Conservation (phyloP, 306 rosid species). For the Ormosia semicastrata region DNA sequence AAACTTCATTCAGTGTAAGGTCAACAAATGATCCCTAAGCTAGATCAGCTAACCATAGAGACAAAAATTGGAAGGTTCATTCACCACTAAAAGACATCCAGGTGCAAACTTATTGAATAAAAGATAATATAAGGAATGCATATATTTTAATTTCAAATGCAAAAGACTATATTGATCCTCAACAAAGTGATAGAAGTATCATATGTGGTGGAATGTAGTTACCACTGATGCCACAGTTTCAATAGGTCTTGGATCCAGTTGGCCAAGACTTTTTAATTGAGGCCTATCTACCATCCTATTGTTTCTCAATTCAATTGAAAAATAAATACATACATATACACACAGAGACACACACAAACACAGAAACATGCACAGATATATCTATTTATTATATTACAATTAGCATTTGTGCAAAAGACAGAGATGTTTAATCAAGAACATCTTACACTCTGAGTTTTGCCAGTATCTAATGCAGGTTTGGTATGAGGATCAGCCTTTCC, state of each 20-base stretch:
- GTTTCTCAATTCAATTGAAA: neutral
- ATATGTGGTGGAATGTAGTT: too few relatives aligned
- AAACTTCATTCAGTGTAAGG: neutral
- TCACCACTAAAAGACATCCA: neutral
- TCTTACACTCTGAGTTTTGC: constrained; percentile 77
- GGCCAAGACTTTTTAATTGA: neutral
- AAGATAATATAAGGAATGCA: too few relatives aligned
- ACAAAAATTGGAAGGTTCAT: neutral
- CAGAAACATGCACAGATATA: too few relatives aligned
- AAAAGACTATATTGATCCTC: neutral
- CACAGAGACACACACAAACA: neutral
- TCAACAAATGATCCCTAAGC: neutral
- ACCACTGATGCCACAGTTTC: neutral
- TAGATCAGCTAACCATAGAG: neutral
- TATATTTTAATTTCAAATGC: neutral
- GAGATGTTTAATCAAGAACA: constrained; percentile 13
- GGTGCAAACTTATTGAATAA: neutral
- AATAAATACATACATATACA: neutral
- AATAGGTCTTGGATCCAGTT: neutral
- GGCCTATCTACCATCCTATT: neutral
- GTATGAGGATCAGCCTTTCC: constrained; percentile 66
- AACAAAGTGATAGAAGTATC: neutral
- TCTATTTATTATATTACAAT: neutral
- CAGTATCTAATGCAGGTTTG: constrained; percentile 62
- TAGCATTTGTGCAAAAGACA: neutral